A percentile compares a stretch with the other conserved stretches of the same genome.
phyloP scores from a whole-genome alignment of 2,329 filamentous ascomycete genomes.

The Penicillium sp. region DNA sequence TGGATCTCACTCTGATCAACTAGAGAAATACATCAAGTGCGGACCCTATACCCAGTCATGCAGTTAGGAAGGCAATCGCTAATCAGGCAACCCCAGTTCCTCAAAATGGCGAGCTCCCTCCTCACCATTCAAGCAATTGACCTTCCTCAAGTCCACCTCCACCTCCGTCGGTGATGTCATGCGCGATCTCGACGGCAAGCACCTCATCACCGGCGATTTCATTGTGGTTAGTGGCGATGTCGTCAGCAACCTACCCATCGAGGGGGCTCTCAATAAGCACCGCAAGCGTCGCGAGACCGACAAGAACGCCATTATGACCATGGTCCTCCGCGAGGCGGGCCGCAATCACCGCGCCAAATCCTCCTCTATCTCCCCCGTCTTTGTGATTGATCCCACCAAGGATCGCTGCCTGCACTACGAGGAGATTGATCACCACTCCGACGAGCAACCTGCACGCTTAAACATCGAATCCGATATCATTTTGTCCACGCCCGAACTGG shows the following conservation, averaged over 20 bases:
- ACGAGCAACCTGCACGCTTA: constrained; percentile 54
- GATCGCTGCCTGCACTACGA: constrained; percentile 91
- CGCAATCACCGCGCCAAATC: constrained; percentile 75
- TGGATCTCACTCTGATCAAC: constrained; percentile 80
- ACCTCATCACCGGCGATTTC: constrained; percentile 86
- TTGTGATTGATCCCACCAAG: constrained; percentile 79
- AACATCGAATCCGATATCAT: constrained; percentile 80
- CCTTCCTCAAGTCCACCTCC: constrained; percentile 85
- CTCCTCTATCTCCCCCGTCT: constrained; percentile 75
- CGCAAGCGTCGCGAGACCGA: constrained; percentile 77
- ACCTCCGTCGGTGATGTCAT: constrained; percentile 91
- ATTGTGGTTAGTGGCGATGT: constrained; percentile 90
- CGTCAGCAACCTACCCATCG: constrained; percentile 86
- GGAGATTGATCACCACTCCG: constrained; percentile 72
- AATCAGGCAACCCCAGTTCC: constrained; percentile 44
- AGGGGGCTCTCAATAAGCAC: constrained; percentile 75
- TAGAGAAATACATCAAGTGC: constrained; percentile 81
- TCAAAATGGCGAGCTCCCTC: constrained; percentile 76
- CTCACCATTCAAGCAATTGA: constrained; percentile 78
- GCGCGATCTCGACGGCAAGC: constrained; percentile 85
- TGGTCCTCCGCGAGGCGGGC: constrained; percentile 81
- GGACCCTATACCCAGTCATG: constrained; percentile 13
- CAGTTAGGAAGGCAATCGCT: constrained; percentile 12
- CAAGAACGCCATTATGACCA: constrained; percentile 97
- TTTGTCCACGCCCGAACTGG: constrained; percentile 72